Conservation (phyloP, 2,329 filamentous ascomycete genomes). For the Colletotrichum sp. region DNA sequence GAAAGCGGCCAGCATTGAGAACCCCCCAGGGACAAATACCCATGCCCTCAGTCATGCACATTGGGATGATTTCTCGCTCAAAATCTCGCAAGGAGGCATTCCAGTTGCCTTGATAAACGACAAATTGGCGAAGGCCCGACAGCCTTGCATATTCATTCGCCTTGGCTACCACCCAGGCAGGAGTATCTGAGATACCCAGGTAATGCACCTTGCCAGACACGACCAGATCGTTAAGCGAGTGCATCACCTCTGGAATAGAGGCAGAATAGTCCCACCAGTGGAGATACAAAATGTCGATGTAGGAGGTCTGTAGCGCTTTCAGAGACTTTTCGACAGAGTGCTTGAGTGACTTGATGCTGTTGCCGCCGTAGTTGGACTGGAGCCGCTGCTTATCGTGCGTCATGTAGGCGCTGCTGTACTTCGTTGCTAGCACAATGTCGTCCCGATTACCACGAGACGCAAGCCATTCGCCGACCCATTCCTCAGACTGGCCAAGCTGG, state of each 20-base stretch:
- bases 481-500: constrained; percentile 61
- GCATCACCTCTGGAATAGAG: constrained; percentile 45
- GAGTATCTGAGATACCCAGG: constrained; percentile 41
- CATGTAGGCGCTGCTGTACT: constrained; percentile 56
- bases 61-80: constrained; percentile 45
- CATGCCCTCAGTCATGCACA: constrained; percentile 46
- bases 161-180: constrained; percentile 41
- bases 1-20: constrained; percentile 55
- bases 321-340: constrained; percentile 45
- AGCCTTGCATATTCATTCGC: constrained; percentile 39
- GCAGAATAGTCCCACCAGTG: constrained; percentile 49
- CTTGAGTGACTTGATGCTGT: constrained; percentile 43
- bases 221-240: constrained; percentile 43
- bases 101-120: constrained; percentile 43
- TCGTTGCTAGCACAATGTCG: constrained; percentile 60
- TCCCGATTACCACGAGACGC: constrained; percentile 51
- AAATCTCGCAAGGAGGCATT: constrained; percentile 35
- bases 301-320: constrained; percentile 46
- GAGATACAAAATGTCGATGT: constrained; percentile 47
- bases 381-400: constrained; percentile 17
- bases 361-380: constrained; percentile 44
- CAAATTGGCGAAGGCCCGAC: constrained; percentile 37
- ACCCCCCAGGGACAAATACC: constrained; percentile 65
- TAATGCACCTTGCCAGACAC: constrained; percentile 43
- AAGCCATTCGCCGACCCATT: constrained; percentile 64